phyloP scores from a whole-genome alignment of 2,329 filamentous ascomycete species.

The Trichoderma endophyticum region DNA sequence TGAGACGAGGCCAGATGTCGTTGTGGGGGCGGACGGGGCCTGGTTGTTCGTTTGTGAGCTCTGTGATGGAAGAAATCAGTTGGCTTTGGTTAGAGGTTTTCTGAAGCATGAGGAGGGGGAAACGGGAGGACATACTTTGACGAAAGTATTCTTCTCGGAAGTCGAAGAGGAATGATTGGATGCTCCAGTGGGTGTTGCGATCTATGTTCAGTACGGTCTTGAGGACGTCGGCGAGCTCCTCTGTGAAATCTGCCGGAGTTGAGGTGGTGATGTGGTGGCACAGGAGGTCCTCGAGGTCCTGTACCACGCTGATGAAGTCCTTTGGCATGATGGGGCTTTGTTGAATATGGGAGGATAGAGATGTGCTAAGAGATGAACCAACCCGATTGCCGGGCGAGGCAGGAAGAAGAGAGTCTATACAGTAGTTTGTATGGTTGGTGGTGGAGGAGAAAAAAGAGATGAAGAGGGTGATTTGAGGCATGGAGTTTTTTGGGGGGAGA shows the following conservation, averaged over 20 bases:
- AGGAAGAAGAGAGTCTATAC: neutral
- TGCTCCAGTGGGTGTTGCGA: conserved; percentile 14
- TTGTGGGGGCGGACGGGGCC: neutral
- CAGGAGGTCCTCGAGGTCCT: conserved; percentile 14
- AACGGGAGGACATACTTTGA: neutral
- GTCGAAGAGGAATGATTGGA: conserved; percentile 13
- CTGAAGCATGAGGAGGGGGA: neutral
- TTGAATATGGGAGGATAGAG: neutral
- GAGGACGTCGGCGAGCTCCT: neutral
- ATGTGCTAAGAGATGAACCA: neutral
- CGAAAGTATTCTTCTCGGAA: conserved; percentile 5
- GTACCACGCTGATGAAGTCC: conserved; percentile 8
- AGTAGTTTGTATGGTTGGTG: neutral
- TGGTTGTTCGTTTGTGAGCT: neutral
- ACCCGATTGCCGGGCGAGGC: neutral
- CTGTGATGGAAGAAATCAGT: neutral
- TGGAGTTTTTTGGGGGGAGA: neutral
- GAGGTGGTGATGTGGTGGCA: conserved; percentile 11
- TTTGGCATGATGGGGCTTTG: neutral
- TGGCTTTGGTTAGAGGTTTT: neutral
- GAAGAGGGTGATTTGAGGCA: neutral
- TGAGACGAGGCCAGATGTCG: conserved; percentile 15
- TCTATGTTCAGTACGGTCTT: neutral
- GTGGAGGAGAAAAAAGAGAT: neutral
- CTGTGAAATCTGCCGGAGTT: neutral